Conservation (phyloP, 1,284 basidiomycete genomes). For the Heterobasidion parviporum region DNA sequence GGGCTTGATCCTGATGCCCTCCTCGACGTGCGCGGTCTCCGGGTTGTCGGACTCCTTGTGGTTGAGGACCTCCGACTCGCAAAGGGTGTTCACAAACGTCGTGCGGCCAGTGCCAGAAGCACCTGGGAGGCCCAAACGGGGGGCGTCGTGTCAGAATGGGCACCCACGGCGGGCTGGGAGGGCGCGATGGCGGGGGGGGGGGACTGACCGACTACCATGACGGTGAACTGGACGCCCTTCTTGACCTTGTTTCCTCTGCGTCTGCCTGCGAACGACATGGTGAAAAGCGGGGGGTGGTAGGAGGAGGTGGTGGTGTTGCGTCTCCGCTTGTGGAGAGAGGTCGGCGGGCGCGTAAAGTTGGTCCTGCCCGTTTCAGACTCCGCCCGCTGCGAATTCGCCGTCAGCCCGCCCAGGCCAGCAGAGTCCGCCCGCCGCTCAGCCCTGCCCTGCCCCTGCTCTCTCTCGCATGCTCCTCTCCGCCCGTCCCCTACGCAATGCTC, state of each 20-base stretch:
- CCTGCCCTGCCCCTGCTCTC: neutral
- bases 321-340: constrained; percentile 14
- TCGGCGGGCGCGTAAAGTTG: constrained; percentile 9
- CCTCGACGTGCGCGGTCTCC: constrained; percentile 89
- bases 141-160: constrained; percentile 9
- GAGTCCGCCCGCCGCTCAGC: neutral
- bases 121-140: constrained; percentile 41
- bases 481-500: neutral
- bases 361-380: constrained; percentile 19
- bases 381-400: constrained; percentile 10
- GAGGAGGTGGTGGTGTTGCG: constrained; percentile 2
- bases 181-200: constrained; percentile 2
- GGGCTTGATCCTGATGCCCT: constrained; percentile 94
- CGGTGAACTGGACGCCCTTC: constrained; percentile 94
- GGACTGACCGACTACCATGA: constrained; percentile 86
- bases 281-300: constrained; percentile 17
- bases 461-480: neutral
- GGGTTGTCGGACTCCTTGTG: constrained; percentile 86
- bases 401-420: neutral
- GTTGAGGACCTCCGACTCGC: constrained; percentile 82
- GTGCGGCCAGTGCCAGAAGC: constrained; percentile 94
- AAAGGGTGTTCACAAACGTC: constrained; percentile 97
- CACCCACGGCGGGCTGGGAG: neutral
- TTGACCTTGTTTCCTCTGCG: constrained; percentile 92
- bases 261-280: constrained; percentile 78